Evolutionary conservation across 768 basidiomycete species (phyloP).

Genomic region (Chiua virens): DNA sequence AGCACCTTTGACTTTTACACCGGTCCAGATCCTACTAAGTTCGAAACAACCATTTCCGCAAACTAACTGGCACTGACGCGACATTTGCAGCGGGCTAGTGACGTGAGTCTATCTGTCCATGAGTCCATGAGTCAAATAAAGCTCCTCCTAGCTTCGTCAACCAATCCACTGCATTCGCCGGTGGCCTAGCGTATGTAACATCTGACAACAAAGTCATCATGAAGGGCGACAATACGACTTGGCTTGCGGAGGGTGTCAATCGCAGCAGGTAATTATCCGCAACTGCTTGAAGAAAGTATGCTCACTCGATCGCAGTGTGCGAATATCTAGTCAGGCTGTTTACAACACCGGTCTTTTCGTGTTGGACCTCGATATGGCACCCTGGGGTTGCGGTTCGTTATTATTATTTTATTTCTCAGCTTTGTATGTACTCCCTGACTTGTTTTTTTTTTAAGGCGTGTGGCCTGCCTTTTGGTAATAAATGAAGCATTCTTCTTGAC

Average conservation of each 20-base stretch:
- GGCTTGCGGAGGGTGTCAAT: conserved; percentile 50
- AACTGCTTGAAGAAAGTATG: background rate
- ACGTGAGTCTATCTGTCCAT: conserved; percentile 45
- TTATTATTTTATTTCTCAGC: background rate
- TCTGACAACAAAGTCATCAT: conserved; percentile 65
- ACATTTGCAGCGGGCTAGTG: conserved; percentile 58
- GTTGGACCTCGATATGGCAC: conserved; percentile 79
- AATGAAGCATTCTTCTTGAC: background rate
- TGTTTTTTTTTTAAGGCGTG: conserved; percentile 43
- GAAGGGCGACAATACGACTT: conserved; percentile 71
- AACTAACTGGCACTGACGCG: conserved; percentile 12
- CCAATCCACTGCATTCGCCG: conserved; percentile 48
- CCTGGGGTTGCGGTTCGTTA: conserved; percentile 78
- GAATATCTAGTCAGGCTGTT: conserved; percentile 61
- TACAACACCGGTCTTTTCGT: conserved; percentile 84
- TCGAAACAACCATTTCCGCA: conserved; percentile 9
- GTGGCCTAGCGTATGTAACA: conserved; percentile 56
- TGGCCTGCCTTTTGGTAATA: conserved; percentile 83
- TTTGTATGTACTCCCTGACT: background rate
- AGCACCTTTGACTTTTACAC: conserved; percentile 61
- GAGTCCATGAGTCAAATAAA: conserved; percentile 1
- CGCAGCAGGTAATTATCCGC: conserved; percentile 53
- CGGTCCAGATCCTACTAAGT: conserved; percentile 65
- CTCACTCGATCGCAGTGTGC: conserved; percentile 50
- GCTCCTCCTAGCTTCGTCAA: conserved; percentile 58